Conservation (phyloP, 179 eudicot species). For the Spinacia oleracea region DNA sequence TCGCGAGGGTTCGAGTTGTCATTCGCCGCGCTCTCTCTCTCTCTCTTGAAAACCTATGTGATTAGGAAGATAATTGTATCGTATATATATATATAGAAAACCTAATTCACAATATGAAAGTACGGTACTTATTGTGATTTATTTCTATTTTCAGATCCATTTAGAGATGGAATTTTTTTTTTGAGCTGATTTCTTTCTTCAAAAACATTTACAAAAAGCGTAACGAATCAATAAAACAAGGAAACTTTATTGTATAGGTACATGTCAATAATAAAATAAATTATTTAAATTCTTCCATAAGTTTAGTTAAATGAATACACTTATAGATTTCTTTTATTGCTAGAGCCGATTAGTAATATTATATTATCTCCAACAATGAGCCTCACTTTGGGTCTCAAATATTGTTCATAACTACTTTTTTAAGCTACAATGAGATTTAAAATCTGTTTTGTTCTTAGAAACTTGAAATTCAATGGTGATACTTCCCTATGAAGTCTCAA, state of each 20-base stretch:
- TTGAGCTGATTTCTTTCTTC: not conserved
- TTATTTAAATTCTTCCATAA: not conserved
- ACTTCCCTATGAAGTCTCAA: too few relatives aligned
- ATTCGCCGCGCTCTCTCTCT: not conserved
- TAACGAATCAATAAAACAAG: not conserved
- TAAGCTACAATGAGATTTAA: too few relatives aligned
- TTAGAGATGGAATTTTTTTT: not conserved
- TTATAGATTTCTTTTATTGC: not conserved
- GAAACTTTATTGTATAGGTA: not conserved
- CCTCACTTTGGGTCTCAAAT: too few relatives aligned
- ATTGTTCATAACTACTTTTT: too few relatives aligned
- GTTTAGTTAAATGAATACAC: not conserved
- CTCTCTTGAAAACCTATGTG: not conserved
- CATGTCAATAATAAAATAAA: not conserved
- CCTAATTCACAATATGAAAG: not conserved
- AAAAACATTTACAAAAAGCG: not conserved
- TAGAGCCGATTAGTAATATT: not conserved
- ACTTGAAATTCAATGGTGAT: too few relatives aligned
- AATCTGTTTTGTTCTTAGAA: too few relatives aligned
- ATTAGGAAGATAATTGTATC: not conserved
- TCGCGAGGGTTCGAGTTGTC: not conserved
- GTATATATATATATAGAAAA: not conserved
- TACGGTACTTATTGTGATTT: not conserved
- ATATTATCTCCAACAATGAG: too few relatives aligned
- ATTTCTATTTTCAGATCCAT: not conserved